phyloP scores from a whole-genome alignment of 257 asterid genomes.

The Ophiorrhiza pumila region DNA sequence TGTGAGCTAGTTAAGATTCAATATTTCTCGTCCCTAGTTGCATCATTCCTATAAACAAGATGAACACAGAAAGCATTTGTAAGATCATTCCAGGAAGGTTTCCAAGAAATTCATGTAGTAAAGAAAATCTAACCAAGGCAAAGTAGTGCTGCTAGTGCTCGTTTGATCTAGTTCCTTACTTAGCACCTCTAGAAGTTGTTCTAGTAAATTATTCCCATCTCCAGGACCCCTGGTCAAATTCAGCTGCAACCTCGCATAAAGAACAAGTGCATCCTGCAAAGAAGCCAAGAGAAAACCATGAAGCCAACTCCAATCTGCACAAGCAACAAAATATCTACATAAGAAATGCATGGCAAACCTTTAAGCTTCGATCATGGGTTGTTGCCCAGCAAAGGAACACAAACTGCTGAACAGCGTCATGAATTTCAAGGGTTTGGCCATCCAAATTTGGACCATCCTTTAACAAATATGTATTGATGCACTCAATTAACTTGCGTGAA shows the following conservation, averaged over 20 bases:
- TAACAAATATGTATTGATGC: conserved; percentile 68
- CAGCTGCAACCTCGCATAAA: conserved; percentile 71
- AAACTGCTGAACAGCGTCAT: conserved; percentile 66
- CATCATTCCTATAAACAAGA: conserved; percentile 52
- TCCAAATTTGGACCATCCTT: conserved; percentile 96
- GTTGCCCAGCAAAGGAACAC: conserved; percentile 78
- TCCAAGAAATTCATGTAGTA: not conserved
- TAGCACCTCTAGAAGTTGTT: conserved; percentile 75
- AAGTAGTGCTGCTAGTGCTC: conserved; percentile 41
- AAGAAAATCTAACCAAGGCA: conserved; percentile 46
- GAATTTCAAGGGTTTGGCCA: conserved; percentile 70
- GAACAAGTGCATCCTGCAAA: conserved; percentile 72
- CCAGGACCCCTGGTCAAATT: conserved; percentile 64
- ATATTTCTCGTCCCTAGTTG: conserved; percentile 66
- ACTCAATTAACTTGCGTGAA: conserved; percentile 82
- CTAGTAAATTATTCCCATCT: conserved; percentile 68
- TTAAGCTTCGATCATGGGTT: conserved; percentile 66
- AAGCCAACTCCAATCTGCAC: not conserved
- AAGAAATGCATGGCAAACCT: conserved; percentile 38
- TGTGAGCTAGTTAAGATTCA: conserved; percentile 72
- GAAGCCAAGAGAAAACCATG: not conserved
- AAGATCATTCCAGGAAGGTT: conserved; percentile 13
- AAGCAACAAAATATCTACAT: not conserved
- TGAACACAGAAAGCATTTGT: conserved; percentile 5
- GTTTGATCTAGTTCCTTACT: conserved; percentile 89